Evolutionary conservation across 371 early-diverging fungal species (phyloP).

Genomic region (Mucor racemosus): DNA sequence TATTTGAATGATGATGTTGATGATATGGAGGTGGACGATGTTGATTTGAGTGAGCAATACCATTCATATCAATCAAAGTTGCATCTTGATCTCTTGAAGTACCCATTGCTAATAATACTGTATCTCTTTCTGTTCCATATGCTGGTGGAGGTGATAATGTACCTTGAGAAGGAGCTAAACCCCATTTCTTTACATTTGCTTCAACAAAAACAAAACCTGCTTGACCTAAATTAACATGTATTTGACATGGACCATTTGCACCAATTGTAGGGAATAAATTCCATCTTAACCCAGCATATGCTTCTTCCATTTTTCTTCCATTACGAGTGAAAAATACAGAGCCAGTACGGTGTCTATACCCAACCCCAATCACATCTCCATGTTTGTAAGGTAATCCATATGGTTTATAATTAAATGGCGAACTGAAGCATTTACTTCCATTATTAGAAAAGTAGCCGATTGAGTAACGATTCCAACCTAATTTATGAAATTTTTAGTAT

Average conservation of each 20-base stretch:
- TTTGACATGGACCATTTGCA: slow-evolving; percentile 67
- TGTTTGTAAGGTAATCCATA: slow-evolving; percentile 67
- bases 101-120: slow-evolving; percentile 40
- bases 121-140: slow-evolving; percentile 61
- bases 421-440: slow-evolving; percentile 68
- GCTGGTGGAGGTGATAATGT: slow-evolving; percentile 73
- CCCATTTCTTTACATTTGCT: slow-evolving; percentile 86
- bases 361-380: slow-evolving; percentile 81
- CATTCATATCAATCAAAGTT: slow-evolving; percentile 24
- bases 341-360: slow-evolving; percentile 78
- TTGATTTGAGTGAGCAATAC: not conserved
- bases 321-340: slow-evolving; percentile 81
- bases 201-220: slow-evolving; percentile 74
- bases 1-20: not conserved
- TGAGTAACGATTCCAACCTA: slow-evolving; percentile 76
- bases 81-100: not conserved
- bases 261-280: slow-evolving; percentile 69
- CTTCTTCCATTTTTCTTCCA: slow-evolving; percentile 66
- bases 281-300: slow-evolving; percentile 58
- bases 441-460: slow-evolving; percentile 72
- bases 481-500: not conserved
- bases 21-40: slow-evolving; percentile 20
- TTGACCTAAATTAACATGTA: slow-evolving; percentile 68
- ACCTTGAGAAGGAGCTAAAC: slow-evolving; percentile 74
- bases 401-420: slow-evolving; percentile 64